Conservation (phyloP, 2,329 filamentous ascomycete genomes). For the Colletotrichum magnum region DNA sequence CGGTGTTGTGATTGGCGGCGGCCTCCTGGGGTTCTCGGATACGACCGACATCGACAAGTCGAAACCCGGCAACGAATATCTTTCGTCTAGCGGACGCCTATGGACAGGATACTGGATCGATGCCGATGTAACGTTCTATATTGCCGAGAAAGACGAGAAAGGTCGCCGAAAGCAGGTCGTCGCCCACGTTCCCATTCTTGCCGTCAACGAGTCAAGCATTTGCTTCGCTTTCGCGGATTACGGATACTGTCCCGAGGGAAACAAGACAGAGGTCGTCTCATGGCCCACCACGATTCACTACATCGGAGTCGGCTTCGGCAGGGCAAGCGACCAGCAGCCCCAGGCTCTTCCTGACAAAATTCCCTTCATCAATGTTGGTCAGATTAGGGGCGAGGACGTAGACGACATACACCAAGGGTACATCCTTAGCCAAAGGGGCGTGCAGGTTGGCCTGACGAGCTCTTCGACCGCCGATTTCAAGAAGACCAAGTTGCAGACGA, state of each 20-base stretch:
- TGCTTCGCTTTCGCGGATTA: not conserved
- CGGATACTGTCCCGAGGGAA: slow-evolving; percentile 2
- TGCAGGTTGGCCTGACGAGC: slow-evolving; percentile 10
- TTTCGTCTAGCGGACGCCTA: slow-evolving; percentile 15
- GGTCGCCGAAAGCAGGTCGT: not conserved
- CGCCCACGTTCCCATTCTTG: slow-evolving; percentile 1
- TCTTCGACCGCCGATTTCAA: not conserved
- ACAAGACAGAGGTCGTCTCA: slow-evolving; percentile 9
- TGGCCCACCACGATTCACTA: slow-evolving; percentile 16
- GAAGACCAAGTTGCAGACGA: slow-evolving; percentile 21
- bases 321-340: slow-evolving; percentile 4
- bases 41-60: not conserved
- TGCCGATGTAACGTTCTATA: slow-evolving; percentile 9
- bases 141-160: not conserved
- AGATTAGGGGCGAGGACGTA: not conserved
- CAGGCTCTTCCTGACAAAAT: slow-evolving; percentile 1
- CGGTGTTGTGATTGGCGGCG: slow-evolving; percentile 15
- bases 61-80: slow-evolving; percentile 8
- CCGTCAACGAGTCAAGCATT: slow-evolving; percentile 13
- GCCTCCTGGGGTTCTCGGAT: slow-evolving; percentile 10
- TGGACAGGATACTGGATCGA: slow-evolving; percentile 20
- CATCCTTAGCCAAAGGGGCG: not conserved
- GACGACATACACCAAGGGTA: slow-evolving; percentile 20
- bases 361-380: not conserved
- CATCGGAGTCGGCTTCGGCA: slow-evolving; percentile 24